Percentiles rank a stretch among this genome's conserved stretches.
Evolutionary conservation across 225 moss, liverwort and hornwort genomes (phyloP).

Genomic region (Polytrichum formosum): DNA sequence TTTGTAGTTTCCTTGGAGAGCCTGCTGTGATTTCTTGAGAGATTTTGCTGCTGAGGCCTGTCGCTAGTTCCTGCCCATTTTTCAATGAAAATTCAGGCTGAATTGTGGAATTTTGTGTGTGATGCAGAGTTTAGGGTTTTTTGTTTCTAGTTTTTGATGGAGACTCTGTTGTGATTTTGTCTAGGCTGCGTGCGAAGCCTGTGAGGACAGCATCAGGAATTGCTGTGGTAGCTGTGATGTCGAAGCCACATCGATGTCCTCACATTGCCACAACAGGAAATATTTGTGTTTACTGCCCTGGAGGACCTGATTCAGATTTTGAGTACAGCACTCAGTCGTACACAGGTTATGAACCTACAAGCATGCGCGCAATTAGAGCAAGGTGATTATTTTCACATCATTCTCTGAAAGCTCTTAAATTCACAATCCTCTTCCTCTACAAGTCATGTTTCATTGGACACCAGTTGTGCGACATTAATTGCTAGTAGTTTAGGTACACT

Average conservation of each 20-base stretch:
- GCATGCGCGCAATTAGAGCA: slow-evolving; percentile 98
- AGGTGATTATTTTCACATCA: slow-evolving; percentile 36
- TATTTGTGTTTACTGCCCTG: slow-evolving; percentile 98
- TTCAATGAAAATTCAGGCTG: no score
- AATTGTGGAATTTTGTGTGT: no score
- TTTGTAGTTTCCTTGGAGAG: no score
- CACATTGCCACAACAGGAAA: slow-evolving; percentile 99
- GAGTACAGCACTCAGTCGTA: slow-evolving; percentile 99
- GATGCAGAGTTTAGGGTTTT: no score
- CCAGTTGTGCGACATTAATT: no score
- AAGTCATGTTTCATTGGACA: no score
- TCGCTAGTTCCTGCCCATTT: no score
- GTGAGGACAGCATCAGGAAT: slow-evolving; percentile 97
- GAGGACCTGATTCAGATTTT: slow-evolving; percentile 98
- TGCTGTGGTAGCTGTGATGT: slow-evolving; percentile 99
- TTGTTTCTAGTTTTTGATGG: not conserved
- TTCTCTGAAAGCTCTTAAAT: no score
- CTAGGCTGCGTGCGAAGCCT: slow-evolving; percentile 84
- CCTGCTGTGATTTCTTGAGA: no score
- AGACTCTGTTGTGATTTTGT: slow-evolving; percentile 33
- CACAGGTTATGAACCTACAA: slow-evolving; percentile 98
- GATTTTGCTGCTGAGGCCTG: no score
- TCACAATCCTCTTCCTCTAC: not conserved
- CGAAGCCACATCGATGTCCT: slow-evolving; percentile 97
- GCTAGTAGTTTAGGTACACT: no score